Evolutionary conservation across 2,329 filamentous ascomycete species (phyloP).

Genomic region (Fusarium coicis): DNA sequence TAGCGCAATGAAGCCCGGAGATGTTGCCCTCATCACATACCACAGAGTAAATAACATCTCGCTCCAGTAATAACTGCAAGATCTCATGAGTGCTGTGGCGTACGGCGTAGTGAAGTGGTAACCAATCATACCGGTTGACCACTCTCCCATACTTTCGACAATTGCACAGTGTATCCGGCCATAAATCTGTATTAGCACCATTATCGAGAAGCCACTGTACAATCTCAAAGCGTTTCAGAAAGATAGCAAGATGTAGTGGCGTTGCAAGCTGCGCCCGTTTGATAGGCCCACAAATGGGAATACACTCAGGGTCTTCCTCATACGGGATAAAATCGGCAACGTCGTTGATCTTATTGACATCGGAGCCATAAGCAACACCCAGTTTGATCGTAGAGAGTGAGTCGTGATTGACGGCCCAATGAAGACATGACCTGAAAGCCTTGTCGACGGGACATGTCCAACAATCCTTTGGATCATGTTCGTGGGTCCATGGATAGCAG

Average conservation of each 20-base stretch:
- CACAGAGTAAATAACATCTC: neutral
- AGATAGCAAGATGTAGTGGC: neutral
- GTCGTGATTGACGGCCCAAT: neutral
- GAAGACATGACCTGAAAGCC: neutral
- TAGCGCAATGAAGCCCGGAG: neutral
- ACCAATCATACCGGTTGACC: neutral
- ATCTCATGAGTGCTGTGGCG: neutral
- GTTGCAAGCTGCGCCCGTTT: neutral
- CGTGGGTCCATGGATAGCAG: neutral
- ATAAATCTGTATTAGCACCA: neutral
- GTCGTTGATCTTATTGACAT: neutral
- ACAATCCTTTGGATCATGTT: neutral
- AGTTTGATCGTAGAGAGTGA: neutral
- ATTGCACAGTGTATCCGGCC: neutral
- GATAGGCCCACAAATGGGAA: neutral
- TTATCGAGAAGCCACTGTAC: neutral
- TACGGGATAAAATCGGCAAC: neutral
- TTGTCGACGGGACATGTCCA: accelerated
- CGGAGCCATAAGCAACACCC: neutral
- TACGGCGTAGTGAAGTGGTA: neutral
- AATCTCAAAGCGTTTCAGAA: neutral
- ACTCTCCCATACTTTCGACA: neutral
- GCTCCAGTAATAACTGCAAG: neutral
- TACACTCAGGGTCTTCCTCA: neutral
- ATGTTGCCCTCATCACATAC: neutral